Base-by-base conservation (phyloP, 768 basidiomycete genomes). In the Tremella mesenterica region DNA sequence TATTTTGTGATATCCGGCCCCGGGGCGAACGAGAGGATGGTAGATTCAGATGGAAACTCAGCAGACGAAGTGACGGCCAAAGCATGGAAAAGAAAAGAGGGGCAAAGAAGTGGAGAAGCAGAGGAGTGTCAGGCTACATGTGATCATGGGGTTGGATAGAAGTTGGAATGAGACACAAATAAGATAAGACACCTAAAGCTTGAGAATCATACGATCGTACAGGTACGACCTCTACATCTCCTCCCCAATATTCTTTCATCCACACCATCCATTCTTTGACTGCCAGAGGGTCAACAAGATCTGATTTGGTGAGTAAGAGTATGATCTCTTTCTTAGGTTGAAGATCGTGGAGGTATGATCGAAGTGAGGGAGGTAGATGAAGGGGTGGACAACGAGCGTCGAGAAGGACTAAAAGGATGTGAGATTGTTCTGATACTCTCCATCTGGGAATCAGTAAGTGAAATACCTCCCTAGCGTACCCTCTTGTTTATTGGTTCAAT, bases 381-480 rank as follows among this genome's bases (percentile, higher is more conserved):
- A 82, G 78, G 8, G 95, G 78, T 1, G 95, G 93, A 76, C 95
- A 96, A 33, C 95, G 83, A 5, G 90, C 90, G 67, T 99, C 95
- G 48, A 95, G 87, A 47, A 99, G 93, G 73, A 97, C 90, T 1
- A 97, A 86, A 28, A 97, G 75, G 21, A 99, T 81, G 63, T 95
- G 88, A 1, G 93, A 95, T 20, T 91, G 81, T 75, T 99, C 95
- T 8, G 95, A 75, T 1, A 97, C 95, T 48, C 95, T 80, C 95
- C 95, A 99, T n/a, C 67, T 69, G 58, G 20, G 20, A 10, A 13
- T 30, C 29, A n/a, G 27, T 30, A 12, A 46, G 44, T 28, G 20
- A 8, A 18, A 21, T 6, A n/a, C n/a, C n/a, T n/a, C n/a, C 12
- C 33, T 36, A 36, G 12, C 33, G 12, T 12, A 14, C 43, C 25